Conservation (phyloP, 345 rosid genomes). For the Trapa incisa region DNA sequence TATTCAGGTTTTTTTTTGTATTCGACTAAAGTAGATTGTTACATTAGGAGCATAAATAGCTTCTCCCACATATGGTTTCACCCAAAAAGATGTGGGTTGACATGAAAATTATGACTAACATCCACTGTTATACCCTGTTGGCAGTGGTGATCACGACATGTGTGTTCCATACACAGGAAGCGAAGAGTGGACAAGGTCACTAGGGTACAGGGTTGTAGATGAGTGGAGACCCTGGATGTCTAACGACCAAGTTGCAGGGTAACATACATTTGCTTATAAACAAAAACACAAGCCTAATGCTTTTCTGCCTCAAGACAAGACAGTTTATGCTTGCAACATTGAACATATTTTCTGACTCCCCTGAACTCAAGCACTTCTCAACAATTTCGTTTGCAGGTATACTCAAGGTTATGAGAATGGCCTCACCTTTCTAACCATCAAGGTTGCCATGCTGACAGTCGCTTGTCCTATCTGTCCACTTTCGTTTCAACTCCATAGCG, state of each 20-base stretch:
- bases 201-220: conserved; percentile 60
- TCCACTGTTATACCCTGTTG: background rate
- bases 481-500: background rate
- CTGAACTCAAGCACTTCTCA: background rate
- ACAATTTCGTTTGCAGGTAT: conserved; percentile 24
- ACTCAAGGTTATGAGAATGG: conserved; percentile 60
- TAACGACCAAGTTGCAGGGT: conserved; percentile 66
- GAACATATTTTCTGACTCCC: background rate
- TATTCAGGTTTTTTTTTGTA: conserved; percentile 43
- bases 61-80: background rate
- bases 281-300: background rate
- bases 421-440: conserved; percentile 72
- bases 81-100: background rate
- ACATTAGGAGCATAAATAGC: background rate
- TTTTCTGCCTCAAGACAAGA: background rate
- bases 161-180: conserved; percentile 87
- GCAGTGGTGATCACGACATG: conserved; percentile 94
- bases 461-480: background rate
- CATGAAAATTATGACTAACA: background rate
- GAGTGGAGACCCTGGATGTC: conserved; percentile 85
- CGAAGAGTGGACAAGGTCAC: conserved; percentile 77
- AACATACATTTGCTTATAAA: conserved; percentile 3
- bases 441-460: conserved; percentile 23
- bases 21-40: background rate
- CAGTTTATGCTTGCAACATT: background rate